Base-by-base conservation (phyloP, 805 yeast species). In the Debaryomyces hansenii region DNA sequence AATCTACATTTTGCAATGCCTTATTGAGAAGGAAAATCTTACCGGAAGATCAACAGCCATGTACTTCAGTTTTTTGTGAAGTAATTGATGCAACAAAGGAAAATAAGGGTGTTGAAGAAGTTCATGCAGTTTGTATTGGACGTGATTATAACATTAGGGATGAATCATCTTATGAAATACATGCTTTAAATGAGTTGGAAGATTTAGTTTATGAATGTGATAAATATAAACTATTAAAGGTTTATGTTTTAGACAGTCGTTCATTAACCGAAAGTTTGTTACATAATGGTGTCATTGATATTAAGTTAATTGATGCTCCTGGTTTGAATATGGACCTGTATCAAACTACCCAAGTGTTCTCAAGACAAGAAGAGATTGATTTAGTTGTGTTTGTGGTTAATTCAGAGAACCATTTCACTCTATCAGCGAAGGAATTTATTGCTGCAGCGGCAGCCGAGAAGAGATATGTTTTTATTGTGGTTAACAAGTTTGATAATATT, bases 1-100 rank as follows among this genome's bases (percentile, higher is more conserved):
- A 94, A 60, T 90, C 97, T 1, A 87, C 96, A 1, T 90, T 94
- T 57, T 94, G 99, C 66, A 94, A 94, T 61, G 92, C 97, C 1
- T 70, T 94, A 35, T 69, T 94, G 48, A 75, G 91, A 54, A 77
- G 94, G 42, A 79, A 82, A 41, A 67, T 94, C 2, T 68, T 94
- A 40, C 99, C 99, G 0, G 96, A 87, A 59, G 99, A 94, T 66
- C 99, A 94, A 60, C 96, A 94, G 62, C 99, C 99, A 2, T 90
- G 97, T 58, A 94, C 99, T 0, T 84, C 88, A 50, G 97, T 94
- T 0, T 95, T 95, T 59, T 91, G 97, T 63, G 99, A 95, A 66
- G 92, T 95, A 6, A 72, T 88, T 24, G 97, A 94, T 63, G 89
- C 90, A 9, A 71, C 82, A 16, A 63, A 60, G 21, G 87, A 83